These are phyloP conservation scores for Boletus tomentosulus DNA, from an alignment of 768 basidiomycete genomes.

Conservation along the genomic window DNA sequence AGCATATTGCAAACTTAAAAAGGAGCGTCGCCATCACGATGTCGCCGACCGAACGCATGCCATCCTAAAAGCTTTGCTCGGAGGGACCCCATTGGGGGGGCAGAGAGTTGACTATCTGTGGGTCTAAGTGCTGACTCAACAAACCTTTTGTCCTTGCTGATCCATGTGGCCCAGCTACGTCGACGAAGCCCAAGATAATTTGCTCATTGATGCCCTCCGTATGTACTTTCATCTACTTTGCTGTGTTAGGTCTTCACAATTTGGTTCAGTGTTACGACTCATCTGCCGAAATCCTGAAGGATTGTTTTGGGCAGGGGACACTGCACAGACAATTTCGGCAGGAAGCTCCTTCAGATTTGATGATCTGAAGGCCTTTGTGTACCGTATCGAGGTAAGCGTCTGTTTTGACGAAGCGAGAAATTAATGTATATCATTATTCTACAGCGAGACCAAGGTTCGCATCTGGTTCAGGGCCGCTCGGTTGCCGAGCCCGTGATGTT, in stretches of 20 bases:
- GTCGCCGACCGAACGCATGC: conserved; percentile 60
- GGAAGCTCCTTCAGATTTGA: conserved; percentile 72
- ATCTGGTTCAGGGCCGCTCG: conserved; percentile 8
- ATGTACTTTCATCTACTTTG: conserved; percentile 11
- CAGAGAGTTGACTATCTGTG: conserved; percentile 54
- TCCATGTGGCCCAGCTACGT: conserved; percentile 43
- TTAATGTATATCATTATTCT: background rate
- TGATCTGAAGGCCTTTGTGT: conserved; percentile 65
- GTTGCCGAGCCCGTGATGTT: conserved; percentile 20
- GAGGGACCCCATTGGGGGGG: conserved; percentile 32
- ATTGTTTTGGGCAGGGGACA: conserved; percentile 80
- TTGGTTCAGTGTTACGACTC: conserved; percentile 48
- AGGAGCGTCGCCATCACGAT: conserved; percentile 43
- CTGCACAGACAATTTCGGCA: conserved; percentile 71
- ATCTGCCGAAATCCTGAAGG: conserved; percentile 65
- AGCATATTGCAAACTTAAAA: conserved; percentile 46
- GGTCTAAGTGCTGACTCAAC: conserved; percentile 10
- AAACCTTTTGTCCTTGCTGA: background rate
- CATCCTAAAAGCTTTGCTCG: conserved; percentile 38
- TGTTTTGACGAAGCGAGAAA: background rate
- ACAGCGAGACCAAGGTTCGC: conserved; percentile 20
- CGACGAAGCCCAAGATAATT: conserved; percentile 71
- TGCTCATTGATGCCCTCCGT: conserved; percentile 65
- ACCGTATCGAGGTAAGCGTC: conserved; percentile 54
- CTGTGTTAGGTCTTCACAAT: conserved; percentile 4